These are phyloP conservation scores for Starmerella lactis-condensi DNA, from an alignment of 805 yeast species.

Conservation along the genomic window DNA sequence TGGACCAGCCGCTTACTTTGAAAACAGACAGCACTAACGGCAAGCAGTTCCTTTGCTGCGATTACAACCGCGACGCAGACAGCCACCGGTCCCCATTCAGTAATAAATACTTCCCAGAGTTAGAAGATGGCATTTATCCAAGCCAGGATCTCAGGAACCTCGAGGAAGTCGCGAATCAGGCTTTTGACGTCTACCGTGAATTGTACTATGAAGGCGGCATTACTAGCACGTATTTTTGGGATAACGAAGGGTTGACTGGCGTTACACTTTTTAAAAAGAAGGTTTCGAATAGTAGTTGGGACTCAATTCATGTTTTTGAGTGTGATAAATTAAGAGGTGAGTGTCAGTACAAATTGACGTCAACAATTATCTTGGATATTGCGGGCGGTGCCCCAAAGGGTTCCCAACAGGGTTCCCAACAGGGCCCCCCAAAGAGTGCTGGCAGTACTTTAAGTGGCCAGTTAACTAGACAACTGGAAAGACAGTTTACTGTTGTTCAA, in stretches of 20 bases:
- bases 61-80: slow-evolving; percentile 89
- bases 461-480: slow-evolving; percentile 62
- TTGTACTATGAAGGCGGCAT: slow-evolving; percentile 89
- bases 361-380: slow-evolving; percentile 71
- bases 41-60: slow-evolving; percentile 66
- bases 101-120: slow-evolving; percentile 41
- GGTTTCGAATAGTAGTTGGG: slow-evolving; percentile 38
- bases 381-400: slow-evolving; percentile 22
- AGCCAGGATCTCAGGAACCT: slow-evolving; percentile 45
- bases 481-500: slow-evolving; percentile 29
- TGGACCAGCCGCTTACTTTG: slow-evolving; percentile 62
- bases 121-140: slow-evolving; percentile 49
- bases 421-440: too few relatives aligned
- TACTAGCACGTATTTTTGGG: slow-evolving; percentile 84
- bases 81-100: slow-evolving; percentile 84
- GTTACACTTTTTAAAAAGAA: slow-evolving; percentile 66
- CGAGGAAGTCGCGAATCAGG: slow-evolving; percentile 69
- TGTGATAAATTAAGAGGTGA: slow-evolving; percentile 28
- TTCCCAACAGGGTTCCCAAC: too few relatives aligned
- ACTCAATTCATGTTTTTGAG: slow-evolving; percentile 84
- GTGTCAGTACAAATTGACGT: slow-evolving; percentile 49
- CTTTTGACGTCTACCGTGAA: slow-evolving; percentile 83
- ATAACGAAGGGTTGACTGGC: slow-evolving; percentile 65
- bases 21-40: slow-evolving; percentile 35
- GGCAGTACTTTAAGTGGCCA: slow-evolving; percentile 50